phyloP scores from a whole-genome alignment of 441 rosid species.

The Croton laevigatus region DNA sequence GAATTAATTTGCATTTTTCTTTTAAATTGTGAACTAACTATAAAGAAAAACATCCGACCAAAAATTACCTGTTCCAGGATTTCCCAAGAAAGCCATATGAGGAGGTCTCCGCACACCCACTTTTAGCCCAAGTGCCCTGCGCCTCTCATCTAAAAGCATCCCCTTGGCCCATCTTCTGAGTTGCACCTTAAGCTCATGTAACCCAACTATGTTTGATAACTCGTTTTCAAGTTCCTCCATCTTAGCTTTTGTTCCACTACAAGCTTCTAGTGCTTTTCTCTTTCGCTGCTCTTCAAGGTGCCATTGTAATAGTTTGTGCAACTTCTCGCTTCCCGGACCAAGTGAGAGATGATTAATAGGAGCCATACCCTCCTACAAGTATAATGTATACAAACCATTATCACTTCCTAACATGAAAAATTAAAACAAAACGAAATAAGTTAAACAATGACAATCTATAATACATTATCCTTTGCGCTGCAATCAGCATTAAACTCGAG shows the following conservation, averaged over 20 bases:
- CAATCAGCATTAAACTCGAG: conserved; percentile 87
- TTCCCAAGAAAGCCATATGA: conserved; percentile 99
- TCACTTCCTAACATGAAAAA: conserved; percentile 3
- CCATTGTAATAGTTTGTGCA: conserved; percentile 50
- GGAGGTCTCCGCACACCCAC: conserved; percentile 85
- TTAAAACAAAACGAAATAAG: background rate
- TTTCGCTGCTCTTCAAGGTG: conserved; percentile 80
- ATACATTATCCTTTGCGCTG: conserved; percentile 80
- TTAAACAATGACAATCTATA: conserved; percentile 8
- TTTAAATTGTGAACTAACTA: background rate
- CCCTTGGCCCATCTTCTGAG: conserved; percentile 96
- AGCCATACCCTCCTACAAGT: conserved; percentile 82
- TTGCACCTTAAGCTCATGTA: conserved; percentile 80
- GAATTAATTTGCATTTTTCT: background rate
- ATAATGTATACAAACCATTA: conserved; percentile 17
- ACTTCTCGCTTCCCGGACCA: conserved; percentile 72
- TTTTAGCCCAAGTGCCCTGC: conserved; percentile 86
- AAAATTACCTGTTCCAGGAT: conserved; percentile 85
- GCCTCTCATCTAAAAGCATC: conserved; percentile 95
- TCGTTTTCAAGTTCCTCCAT: conserved; percentile 89
- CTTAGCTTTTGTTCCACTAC: conserved; percentile 76
- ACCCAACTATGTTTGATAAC: conserved; percentile 62
- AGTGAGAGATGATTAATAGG: conserved; percentile 78
- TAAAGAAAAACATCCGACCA: background rate
- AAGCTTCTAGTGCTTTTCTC: conserved; percentile 73